Conservation (phyloP, 371 early-diverging fungal genomes). For the Mortierella sp. region DNA sequence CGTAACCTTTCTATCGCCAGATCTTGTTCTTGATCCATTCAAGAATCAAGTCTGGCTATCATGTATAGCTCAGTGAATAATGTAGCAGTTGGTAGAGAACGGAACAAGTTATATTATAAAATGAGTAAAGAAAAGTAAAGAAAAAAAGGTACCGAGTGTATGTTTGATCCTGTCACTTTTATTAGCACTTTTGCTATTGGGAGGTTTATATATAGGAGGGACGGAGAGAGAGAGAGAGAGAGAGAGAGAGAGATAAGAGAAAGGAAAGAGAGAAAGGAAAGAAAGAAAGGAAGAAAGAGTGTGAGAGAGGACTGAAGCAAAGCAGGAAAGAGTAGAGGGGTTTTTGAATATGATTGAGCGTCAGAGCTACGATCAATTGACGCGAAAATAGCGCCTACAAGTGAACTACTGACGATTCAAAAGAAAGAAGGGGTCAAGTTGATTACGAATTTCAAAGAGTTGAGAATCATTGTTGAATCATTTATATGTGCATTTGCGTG, state of each 20-base stretch:
- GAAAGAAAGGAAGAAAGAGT: slow-evolving; percentile 2
- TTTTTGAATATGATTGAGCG: background rate
- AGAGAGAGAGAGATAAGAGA: background rate
- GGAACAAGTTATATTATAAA: background rate
- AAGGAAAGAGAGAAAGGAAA: background rate
- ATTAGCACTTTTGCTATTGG: slow-evolving; percentile 7
- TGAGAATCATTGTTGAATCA: background rate
- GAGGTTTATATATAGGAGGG: background rate
- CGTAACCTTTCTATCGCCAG: background rate
- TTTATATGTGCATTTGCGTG: background rate
- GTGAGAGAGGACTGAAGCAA: background rate
- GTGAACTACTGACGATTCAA: background rate
- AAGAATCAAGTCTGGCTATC: slow-evolving; percentile 1
- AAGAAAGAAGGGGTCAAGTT: background rate
- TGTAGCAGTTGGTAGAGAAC: background rate
- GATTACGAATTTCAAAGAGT: background rate
- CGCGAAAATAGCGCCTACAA: background rate
- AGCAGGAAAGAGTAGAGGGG: slow-evolving; percentile 13
- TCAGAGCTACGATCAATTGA: background rate
- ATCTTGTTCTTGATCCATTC: background rate
- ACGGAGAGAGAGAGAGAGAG: background rate
- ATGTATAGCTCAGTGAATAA: background rate
- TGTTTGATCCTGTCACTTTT: background rate
- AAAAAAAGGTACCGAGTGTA: background rate
- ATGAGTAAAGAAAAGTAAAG: background rate